Evolutionary conservation across 768 basidiomycete genomes (phyloP).

Genomic region (Infundibulicybe gibba): DNA sequence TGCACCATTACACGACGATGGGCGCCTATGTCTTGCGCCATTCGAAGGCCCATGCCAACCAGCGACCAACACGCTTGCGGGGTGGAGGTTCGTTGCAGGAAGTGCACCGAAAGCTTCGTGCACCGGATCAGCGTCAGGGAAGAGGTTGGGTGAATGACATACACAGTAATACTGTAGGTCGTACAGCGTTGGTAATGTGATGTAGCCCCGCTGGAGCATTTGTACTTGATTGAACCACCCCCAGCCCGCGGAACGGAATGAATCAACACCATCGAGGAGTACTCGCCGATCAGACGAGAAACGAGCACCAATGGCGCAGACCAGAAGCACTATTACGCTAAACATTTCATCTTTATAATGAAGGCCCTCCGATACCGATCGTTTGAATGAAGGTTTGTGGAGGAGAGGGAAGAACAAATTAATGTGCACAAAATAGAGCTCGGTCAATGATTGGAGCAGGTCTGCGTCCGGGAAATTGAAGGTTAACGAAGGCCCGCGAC

Average conservation of each 20-base stretch:
- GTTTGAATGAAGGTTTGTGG: slow-evolving; percentile 68
- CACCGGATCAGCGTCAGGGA: neutral
- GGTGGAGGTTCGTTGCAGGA: slow-evolving; percentile 38
- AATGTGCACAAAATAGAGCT: slow-evolving; percentile 59
- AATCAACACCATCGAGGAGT: slow-evolving; percentile 29
- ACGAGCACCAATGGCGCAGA: slow-evolving; percentile 67
- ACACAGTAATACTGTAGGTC: slow-evolving; percentile 72
- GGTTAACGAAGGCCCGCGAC: too few relatives aligned
- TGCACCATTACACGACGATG: slow-evolving; percentile 35
- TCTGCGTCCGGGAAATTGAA: slow-evolving; percentile 46
- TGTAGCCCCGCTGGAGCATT: slow-evolving; percentile 49
- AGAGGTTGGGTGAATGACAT: slow-evolving; percentile 20
- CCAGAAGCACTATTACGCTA: slow-evolving; percentile 47
- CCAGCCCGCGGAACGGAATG: slow-evolving; percentile 53
- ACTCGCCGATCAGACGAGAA: slow-evolving; percentile 62
- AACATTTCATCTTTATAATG: slow-evolving; percentile 51
- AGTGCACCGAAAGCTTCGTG: slow-evolving; percentile 33
- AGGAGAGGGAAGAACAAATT: slow-evolving; percentile 63
- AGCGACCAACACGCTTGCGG: slow-evolving; percentile 51
- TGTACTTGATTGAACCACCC: slow-evolving; percentile 70
- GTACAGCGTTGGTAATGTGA: slow-evolving; percentile 45
- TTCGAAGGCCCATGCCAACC: slow-evolving; percentile 51
- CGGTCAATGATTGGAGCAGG: slow-evolving; percentile 50
- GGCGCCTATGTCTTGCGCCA: slow-evolving; percentile 57
- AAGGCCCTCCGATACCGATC: slow-evolving; percentile 39